These are phyloP conservation scores for Thermoascus crustaceus DNA, from an alignment of 2,329 filamentous ascomycete genomes.

Conservation along the genomic window DNA sequence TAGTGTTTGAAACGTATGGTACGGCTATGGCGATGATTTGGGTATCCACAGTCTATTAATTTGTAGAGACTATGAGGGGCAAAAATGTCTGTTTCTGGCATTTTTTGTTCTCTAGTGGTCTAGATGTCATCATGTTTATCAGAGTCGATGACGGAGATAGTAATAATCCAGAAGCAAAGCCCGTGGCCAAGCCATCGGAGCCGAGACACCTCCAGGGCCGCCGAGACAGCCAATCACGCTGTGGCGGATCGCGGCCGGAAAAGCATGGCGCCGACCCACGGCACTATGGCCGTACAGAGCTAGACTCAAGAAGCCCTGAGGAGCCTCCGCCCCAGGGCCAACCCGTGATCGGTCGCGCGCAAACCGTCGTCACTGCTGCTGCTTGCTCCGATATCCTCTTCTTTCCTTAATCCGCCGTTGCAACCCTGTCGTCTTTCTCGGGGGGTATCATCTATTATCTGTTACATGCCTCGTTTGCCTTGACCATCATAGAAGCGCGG, in stretches of 20 bases:
- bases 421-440: constrained; percentile 2
- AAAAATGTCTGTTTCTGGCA: no score
- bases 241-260: constrained; percentile 12
- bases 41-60: no score
- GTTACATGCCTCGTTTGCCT: not conserved
- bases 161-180: not conserved
- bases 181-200: not conserved
- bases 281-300: constrained; percentile 5
- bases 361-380: constrained; percentile 21
- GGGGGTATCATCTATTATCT: not conserved
- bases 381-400: constrained; percentile 6
- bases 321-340: constrained; percentile 23
- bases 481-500: not conserved
- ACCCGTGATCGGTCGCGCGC: constrained; percentile 33
- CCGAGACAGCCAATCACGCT: not conserved
- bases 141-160: not conserved
- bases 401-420: constrained; percentile 6
- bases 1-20: no score
- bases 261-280: constrained; percentile 15
- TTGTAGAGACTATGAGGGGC: no score
- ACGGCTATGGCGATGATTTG: no score
- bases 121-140: not conserved
- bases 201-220: not conserved
- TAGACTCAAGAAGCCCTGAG: constrained; percentile 19
- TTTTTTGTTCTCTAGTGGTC: no score